Evolutionary conservation across 139 green algal genomes (phyloP), one percentile per base, ranked within the genome.

Genomic region (Closterium sp.): DNA sequence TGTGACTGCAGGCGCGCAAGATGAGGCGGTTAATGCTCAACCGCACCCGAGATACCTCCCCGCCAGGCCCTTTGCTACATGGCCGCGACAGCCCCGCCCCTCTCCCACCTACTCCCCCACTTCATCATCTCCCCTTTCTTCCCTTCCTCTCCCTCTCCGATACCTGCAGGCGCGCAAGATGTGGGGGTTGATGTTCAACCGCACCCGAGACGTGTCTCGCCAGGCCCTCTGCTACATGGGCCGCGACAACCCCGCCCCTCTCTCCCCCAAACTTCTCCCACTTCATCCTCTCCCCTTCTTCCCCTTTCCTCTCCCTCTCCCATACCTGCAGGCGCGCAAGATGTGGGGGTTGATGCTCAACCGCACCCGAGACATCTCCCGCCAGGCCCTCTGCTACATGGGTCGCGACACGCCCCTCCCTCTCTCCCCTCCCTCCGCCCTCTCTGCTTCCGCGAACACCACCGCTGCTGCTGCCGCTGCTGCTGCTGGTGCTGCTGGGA

Each of bases 101-200:
- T n/a, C n/a, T n/a, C n/a, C n/a, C n/a, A n/a, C n/a, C n/a, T n/a
- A n/a, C 7, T 62, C 42, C 42, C 42, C 42, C 42, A 5, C 42
- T 62, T 62, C 42, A 62, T 62, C 42, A 5, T 5, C n/a, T 62
- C 5, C 42, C 42, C 7, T 62, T 70, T 70, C 11, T 70, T 19
- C 45, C 11, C 45, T 13, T 70, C 11, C 10, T 70, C 45, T 38
- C n/a, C n/a, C n/a, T n/a, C n/a, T n/a, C n/a, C n/a, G n/a, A n/a
- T n/a, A n/a, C 42, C 42, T 45, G 86, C 88, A 93, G 91, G 88
- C 92, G 24, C 92, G 92, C 32, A 93, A 90, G 70, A 94, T 93
- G 90, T 94, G 91, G 91, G 91, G 91, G n/a, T 27, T 92, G 31
- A 79, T 91, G 32, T 21, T 94, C 22, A 84, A 90, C 32, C 90